phyloP scores from a whole-genome alignment of 75 land plant genomes.

The Cunninghamia lanceolata region DNA sequence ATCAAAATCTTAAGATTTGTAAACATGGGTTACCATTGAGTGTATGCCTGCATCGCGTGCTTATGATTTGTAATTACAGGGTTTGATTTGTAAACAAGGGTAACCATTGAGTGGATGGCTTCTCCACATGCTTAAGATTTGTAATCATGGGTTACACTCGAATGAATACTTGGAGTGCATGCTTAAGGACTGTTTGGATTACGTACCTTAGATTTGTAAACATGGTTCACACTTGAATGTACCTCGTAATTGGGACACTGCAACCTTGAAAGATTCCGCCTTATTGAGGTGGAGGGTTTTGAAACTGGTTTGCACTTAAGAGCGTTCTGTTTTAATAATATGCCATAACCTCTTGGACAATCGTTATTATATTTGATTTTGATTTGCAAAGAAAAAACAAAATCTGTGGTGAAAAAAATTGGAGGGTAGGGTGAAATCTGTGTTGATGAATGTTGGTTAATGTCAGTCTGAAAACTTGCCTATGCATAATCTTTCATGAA shows the following conservation, averaged over 20 bases:
- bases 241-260: neutral
- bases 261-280: neutral
- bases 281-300: neutral
- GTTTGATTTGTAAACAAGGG: neutral
- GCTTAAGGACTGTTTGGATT: too few species aligned
- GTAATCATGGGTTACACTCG: too few species aligned
- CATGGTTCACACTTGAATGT: neutral
- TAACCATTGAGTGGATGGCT: too few species aligned
- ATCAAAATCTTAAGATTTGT: neutral
- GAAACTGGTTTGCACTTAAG: neutral
- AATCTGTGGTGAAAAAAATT: neutral
- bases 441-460: neutral
- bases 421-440: neutral
- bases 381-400: neutral
- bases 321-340: neutral
- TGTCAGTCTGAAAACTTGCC: neutral
- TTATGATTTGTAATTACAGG: neutral
- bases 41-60: neutral
- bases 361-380: neutral
- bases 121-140: too few species aligned
- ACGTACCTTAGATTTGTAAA: too few species aligned
- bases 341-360: neutral
- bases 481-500: neutral
- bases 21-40: neutral
- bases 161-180: too few species aligned